phyloP scores from a whole-genome alignment of 2,329 filamentous ascomycete species.

The Pseudocercospora musae region DNA sequence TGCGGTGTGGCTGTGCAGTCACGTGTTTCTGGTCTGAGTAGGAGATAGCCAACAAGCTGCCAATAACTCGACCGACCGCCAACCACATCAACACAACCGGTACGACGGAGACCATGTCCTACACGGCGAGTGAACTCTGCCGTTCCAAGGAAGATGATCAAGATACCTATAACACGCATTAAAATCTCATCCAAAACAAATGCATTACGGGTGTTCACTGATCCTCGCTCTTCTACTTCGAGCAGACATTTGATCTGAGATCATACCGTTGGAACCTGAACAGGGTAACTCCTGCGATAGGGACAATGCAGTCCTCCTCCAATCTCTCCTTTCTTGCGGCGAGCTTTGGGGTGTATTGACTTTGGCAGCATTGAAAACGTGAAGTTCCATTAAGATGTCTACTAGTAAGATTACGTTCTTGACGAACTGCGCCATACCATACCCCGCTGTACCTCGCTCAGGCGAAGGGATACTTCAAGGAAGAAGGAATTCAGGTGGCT shows the following conservation, averaged over 20 bases:
- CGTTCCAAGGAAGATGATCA: slow-evolving; percentile 16
- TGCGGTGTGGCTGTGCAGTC: too few species aligned
- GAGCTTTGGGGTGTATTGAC: slow-evolving; percentile 46
- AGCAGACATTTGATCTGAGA: slow-evolving; percentile 57
- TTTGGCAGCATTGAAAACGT: slow-evolving; percentile 50
- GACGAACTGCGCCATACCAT: slow-evolving; percentile 81
- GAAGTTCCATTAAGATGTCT: slow-evolving; percentile 56
- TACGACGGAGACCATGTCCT: slow-evolving; percentile 13
- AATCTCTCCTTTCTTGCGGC: slow-evolving; percentile 20
- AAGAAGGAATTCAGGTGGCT: slow-evolving; percentile 74
- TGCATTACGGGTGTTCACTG: slow-evolving; percentile 42
- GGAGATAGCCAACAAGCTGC: too few species aligned
- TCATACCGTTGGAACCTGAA: slow-evolving; percentile 79
- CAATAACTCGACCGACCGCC: not conserved
- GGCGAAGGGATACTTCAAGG: slow-evolving; percentile 69
- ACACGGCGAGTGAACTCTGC: slow-evolving; percentile 7
- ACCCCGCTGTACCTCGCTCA: slow-evolving; percentile 75
- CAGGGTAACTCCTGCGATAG: slow-evolving; percentile 80
- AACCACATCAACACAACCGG: slow-evolving; percentile 6
- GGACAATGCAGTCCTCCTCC: slow-evolving; percentile 73
- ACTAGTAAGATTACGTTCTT: slow-evolving; percentile 83
- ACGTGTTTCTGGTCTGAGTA: too few species aligned
- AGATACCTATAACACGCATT: slow-evolving; percentile 20
- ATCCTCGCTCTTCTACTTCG: slow-evolving; percentile 8
- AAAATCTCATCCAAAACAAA: slow-evolving; percentile 2